These are phyloP conservation scores for Rhodomyrtus psidioides DNA, from an alignment of 441 rosid species.

Conservation along the genomic window DNA sequence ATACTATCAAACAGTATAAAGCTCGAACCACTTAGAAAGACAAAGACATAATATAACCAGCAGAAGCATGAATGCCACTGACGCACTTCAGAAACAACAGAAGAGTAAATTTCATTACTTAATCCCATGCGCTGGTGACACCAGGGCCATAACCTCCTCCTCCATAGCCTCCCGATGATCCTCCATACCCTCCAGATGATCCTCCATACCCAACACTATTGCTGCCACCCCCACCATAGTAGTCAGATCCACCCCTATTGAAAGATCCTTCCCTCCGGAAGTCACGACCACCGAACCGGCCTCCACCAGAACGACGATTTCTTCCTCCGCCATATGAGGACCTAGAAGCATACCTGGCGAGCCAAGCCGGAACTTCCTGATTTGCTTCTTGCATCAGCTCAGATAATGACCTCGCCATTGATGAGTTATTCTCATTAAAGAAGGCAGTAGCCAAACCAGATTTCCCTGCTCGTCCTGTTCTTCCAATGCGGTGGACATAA, in stretches of 20 bases:
- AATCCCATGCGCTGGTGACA: slow-evolving; percentile 18
- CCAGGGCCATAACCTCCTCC: slow-evolving; percentile 4
- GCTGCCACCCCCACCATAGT: slow-evolving; percentile 9
- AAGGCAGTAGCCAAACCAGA: slow-evolving; percentile 17
- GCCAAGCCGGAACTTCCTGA: slow-evolving; percentile 17
- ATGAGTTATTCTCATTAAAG: slow-evolving; percentile 8
- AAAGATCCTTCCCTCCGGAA: slow-evolving; percentile 10
- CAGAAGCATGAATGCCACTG: background rate
- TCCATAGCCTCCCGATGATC: background rate
- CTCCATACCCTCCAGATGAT: background rate
- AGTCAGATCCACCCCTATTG: slow-evolving; percentile 9
- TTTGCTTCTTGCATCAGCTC: slow-evolving; percentile 18
- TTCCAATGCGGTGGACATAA: slow-evolving; percentile 15
- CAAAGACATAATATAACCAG: background rate
- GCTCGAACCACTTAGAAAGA: slow-evolving; percentile 1
- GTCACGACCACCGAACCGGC: slow-evolving; percentile 16
- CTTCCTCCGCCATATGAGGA: slow-evolving; percentile 4
- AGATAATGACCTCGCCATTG: slow-evolving; percentile 9
- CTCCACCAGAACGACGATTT: slow-evolving; percentile 14
- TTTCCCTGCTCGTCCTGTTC: slow-evolving; percentile 17
- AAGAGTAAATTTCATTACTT: background rate
- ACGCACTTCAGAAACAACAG: background rate
- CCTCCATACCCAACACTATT: background rate
- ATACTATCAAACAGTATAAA: slow-evolving; percentile 7
- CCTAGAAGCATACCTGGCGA: slow-evolving; percentile 10